Evolutionary conservation across 768 basidiomycete genomes (phyloP), one percentile per base, ranked within the genome.

Genomic region (Leccinum olivaceopallidum): DNA sequence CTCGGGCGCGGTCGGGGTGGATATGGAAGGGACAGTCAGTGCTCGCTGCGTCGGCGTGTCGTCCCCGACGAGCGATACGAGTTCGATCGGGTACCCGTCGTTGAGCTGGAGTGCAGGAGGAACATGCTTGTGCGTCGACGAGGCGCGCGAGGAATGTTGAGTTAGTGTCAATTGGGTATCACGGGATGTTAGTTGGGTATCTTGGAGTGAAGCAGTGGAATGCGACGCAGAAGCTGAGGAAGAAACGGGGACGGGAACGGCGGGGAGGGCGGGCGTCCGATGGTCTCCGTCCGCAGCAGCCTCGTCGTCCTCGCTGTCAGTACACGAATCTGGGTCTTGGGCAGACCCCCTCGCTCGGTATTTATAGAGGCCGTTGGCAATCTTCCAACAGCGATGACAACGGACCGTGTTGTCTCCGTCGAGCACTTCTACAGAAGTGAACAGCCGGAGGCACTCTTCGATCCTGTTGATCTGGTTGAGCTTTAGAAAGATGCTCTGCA

Each of bases 371-470:
- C 90, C 89, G 68, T 94, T 85, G 58, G 84, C 86, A 37, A 94
- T 87, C 79, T 94, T 95, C 95, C 95, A 98, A 76, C 95, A 98
- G 55, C 89, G 82, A 64, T 89, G 83, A 72, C 95, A 98, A 0
- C 94, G 94, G 56, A 97, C 95, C 78, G 88, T 89, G 67, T 98
- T 97, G 67, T 97, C 95, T 0, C 93, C 94, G 65, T 97, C 92
- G 36, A 98, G 77, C 7, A 92, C 84, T 67, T 98, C 95, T n/a
- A 97, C 95, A 5, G 89, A 82, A 0, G 95, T 97, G 75, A 98
- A 98, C 77, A 90, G 81, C 63, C 86, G 80, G 60, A 96, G 74
- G 63, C 91, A 93, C 59, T 95, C 93, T 67, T 92, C 90, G 4
- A 69, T 71, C 44, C 60, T 44, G 24, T 66, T 69, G 58, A 69